Base-by-base conservation (phyloP, 23 red algal species). In the Cyanidiococcus yangmingshanensis region DNA sequence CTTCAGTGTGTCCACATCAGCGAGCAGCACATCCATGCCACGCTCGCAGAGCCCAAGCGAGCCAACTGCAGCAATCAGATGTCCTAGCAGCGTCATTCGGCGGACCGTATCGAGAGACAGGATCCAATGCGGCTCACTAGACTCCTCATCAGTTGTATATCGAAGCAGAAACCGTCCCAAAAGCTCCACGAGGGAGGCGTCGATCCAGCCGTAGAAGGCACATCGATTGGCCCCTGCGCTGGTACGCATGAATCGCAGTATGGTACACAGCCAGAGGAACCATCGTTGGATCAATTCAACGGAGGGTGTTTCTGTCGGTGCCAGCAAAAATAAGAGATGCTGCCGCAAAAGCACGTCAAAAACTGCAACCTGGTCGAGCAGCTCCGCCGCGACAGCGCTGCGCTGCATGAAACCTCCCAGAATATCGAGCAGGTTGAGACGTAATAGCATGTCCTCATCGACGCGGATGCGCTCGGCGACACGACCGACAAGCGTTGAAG, bases 131-230 rank as follows among this genome's bases (percentile, higher is more conserved):
- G 63, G 16, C 7, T 12, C 32, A 12, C 12, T 30, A 54, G 45
- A 15, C 45, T 54, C 45, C 12, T 21, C 45, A 35, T 71, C 63
- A 3, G 27, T 29, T 7, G 7, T 29, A 29, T 32, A 29, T 3
- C 15, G 16, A 2, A 35, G 12, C 16, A 71, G 21, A 25, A 71
- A 35, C 12, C n/a, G n/a, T 29, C 63, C 63, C 3, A 71, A 29
- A 25, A 71, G 3, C 63, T 71, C 63, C 27, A 71, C 63, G n/a
- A 71, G 63, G 32, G 3, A 27, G 63, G 21, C n/a, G 32, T 71
- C 27, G 12, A 71, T 71, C 63, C 63, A 71, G 27, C 3, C 63
- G 63, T 71, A 29, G 63, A 71, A 71, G 63, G 32, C n/a, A 7
- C n/a, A 71, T 27, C 63, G 63, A 7, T 30, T 25, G n/a, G 63